Evolutionary conservation across 441 rosid genomes (phyloP).

Genomic region (Populus hybrid): DNA sequence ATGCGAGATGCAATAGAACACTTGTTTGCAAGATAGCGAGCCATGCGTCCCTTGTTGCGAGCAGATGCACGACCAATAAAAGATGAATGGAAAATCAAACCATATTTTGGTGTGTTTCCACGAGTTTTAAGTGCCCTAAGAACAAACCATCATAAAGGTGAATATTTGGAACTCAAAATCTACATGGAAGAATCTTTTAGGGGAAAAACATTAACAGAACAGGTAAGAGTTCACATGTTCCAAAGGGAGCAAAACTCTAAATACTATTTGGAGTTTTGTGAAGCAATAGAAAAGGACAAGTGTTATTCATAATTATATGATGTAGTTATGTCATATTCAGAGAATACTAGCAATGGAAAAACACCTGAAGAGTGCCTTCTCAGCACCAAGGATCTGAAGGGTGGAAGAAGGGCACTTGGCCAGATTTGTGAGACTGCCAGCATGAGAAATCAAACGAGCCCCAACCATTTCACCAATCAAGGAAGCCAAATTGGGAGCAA

Average conservation of each 20-base stretch:
- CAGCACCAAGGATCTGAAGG: slow-evolving; percentile 97
- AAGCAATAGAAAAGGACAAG: neutral
- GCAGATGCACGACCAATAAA: slow-evolving; percentile 96
- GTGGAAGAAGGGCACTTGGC: slow-evolving; percentile 99
- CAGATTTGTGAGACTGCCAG: slow-evolving; percentile 96
- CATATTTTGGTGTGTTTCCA: slow-evolving; percentile 95
- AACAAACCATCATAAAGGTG: neutral
- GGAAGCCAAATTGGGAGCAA: slow-evolving; percentile 94
- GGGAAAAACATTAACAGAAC: neutral
- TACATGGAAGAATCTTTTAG: neutral
- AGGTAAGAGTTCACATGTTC: neutral
- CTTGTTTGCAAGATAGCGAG: slow-evolving; percentile 93
- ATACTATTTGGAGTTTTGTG: neutral
- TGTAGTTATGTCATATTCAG: neutral
- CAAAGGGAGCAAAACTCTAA: neutral
- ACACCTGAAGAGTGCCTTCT: slow-evolving; percentile 95
- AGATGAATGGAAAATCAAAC: slow-evolving; percentile 92
- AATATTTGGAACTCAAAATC: slow-evolving; percentile 2
- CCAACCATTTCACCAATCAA: slow-evolving; percentile 95
- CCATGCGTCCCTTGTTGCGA: slow-evolving; percentile 92
- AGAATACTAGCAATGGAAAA: slow-evolving; percentile 3
- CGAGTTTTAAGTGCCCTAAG: slow-evolving; percentile 85
- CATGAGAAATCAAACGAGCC: slow-evolving; percentile 95
- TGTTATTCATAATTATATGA: neutral
- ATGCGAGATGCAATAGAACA: slow-evolving; percentile 96